A percentile compares a stretch with the other conserved stretches of the same genome.
These are phyloP conservation scores for Trametes sp. DNA, from an alignment of 1,284 basidiomycete species.

Conservation along the genomic window DNA sequence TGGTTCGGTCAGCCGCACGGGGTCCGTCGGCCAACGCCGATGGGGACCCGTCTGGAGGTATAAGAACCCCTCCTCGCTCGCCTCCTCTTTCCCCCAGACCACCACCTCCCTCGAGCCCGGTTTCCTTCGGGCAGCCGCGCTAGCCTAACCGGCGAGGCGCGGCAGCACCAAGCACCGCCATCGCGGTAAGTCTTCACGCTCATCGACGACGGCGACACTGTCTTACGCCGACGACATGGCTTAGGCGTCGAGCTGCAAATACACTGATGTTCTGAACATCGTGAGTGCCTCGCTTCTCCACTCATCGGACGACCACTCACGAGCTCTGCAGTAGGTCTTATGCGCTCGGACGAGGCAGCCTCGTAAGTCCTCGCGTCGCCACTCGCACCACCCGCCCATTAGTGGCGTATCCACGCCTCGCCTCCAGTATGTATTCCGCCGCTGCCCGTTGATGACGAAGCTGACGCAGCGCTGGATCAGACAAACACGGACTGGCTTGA, in stretches of 20 bases:
- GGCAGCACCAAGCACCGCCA: neutral
- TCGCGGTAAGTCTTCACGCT: neutral
- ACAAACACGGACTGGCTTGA: neutral
- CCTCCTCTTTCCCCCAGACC: slow-evolving; percentile 9
- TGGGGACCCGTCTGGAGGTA: neutral
- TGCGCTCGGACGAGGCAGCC: neutral
- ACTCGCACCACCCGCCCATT: neutral
- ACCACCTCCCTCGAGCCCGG: slow-evolving; percentile 2
- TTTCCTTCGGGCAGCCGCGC: slow-evolving; percentile 11
- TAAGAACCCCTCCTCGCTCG: slow-evolving; percentile 6
- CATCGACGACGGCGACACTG: neutral
- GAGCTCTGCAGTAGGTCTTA: neutral
- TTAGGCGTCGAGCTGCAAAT: neutral
- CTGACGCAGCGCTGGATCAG: neutral
- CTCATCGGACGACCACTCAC: neutral
- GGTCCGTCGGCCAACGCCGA: slow-evolving; percentile 1
- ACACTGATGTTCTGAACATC: neutral
- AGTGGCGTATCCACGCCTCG: neutral
- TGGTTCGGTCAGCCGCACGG: neutral
- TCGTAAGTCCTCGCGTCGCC: neutral
- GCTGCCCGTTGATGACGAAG: neutral
- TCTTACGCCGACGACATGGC: neutral
- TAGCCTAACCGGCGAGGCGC: slow-evolving; percentile 1
- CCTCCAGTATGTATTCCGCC: neutral
- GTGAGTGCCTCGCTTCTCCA: neutral